Conservation (phyloP, 2,329 filamentous ascomycete species). For the Setomelanomma holmii region DNA sequence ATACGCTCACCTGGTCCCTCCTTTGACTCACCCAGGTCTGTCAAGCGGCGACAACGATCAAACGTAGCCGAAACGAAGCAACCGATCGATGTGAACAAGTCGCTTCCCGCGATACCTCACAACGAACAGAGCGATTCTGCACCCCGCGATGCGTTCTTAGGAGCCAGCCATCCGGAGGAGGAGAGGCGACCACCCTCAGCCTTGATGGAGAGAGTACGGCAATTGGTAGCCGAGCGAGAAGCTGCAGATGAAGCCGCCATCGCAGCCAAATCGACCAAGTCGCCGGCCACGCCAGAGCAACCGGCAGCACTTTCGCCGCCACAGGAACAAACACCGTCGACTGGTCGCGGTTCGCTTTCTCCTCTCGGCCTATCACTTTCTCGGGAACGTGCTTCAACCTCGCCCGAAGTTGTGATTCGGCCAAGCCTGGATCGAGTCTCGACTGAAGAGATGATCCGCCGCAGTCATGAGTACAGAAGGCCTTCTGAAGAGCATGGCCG, state of each 20-base stretch:
- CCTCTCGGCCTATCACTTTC: conserved; percentile 33
- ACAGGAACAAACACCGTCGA: conserved; percentile 24
- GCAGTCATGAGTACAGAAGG: conserved; percentile 41
- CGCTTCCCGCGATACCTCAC: conserved; percentile 25
- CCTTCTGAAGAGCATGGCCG: conserved; percentile 41
- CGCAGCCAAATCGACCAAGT: conserved; percentile 7
- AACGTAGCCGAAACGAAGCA: conserved; percentile 7
- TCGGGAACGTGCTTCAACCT: conserved; percentile 38
- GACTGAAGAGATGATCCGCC: conserved; percentile 39
- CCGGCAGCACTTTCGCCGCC: conserved; percentile 17
- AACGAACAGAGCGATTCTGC: conserved; percentile 5
- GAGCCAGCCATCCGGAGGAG: conserved; percentile 17
- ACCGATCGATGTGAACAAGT: conserved; percentile 29
- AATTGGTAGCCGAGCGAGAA: conserved; percentile 30
- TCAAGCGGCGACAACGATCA: conserved; percentile 15
- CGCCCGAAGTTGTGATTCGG: conserved; percentile 29
- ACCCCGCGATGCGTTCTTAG: conserved; percentile 19
- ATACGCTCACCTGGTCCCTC: conserved; percentile 23
- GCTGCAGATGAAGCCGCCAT: conserved; percentile 16
- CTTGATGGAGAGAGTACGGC: conserved; percentile 34
- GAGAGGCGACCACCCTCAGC: conserved; percentile 31
- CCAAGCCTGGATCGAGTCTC: conserved; percentile 34
- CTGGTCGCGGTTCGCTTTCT: conserved; percentile 33
- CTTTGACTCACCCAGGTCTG: conserved; percentile 23
- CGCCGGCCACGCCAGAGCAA: conserved; percentile 19